Percentiles rank a stretch among this genome's conserved stretches.
Conservation (phyloP, 179 eudicot genomes). For the Beta macrorhiza region DNA sequence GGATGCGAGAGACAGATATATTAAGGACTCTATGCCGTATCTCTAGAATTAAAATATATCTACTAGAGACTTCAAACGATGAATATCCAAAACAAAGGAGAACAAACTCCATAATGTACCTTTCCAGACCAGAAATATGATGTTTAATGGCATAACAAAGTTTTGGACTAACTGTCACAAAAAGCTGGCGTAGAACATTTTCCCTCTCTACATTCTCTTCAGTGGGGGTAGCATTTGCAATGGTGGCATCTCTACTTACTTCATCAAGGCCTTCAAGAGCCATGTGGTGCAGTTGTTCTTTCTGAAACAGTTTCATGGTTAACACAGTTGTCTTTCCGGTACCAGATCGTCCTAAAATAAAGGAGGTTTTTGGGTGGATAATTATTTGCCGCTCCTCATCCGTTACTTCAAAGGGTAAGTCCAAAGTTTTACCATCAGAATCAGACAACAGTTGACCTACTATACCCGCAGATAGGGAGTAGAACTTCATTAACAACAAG, state of each 20-base stretch:
- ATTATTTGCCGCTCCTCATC: constrained; percentile 55
- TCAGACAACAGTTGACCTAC: constrained; percentile 57
- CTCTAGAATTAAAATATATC: not conserved
- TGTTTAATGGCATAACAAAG: constrained; percentile 67
- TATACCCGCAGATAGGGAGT: constrained; percentile 54
- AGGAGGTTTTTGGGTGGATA: constrained; percentile 43
- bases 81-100: not conserved
- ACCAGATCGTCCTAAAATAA: constrained; percentile 72
- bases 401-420: constrained; percentile 66
- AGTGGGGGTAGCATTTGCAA: not conserved
- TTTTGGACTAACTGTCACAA: constrained; percentile 81
- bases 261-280: constrained; percentile 40
- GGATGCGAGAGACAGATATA: too few relatives aligned
- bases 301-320: constrained; percentile 63
- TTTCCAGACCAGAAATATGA: constrained; percentile 55
- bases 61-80: not conserved
- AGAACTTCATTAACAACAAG: constrained; percentile 69
- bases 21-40: not conserved
- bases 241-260: constrained; percentile 4
- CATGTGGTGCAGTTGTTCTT: constrained; percentile 44
- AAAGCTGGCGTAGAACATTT: constrained; percentile 53
- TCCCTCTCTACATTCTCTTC: constrained; percentile 12
- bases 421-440: constrained; percentile 42
- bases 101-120: constrained; percentile 37
- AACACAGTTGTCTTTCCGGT: constrained; percentile 76